Base-by-base conservation (phyloP, 257 asterid genomes). In the Mitragyna speciosa region DNA sequence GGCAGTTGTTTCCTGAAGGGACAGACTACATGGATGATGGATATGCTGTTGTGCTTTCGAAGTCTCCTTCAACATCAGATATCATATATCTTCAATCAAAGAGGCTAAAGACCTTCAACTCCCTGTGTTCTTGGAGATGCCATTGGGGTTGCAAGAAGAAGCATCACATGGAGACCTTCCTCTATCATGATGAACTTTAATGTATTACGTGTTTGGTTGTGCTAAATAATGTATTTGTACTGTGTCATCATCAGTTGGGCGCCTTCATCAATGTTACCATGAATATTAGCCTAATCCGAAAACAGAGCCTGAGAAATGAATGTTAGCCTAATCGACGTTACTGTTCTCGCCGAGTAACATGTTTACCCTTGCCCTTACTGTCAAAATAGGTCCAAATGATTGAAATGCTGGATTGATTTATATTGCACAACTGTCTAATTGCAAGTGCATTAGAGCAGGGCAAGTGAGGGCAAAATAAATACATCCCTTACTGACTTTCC, bases 21-120 rank as follows among this genome's bases (percentile, higher is more conserved):
- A 92, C 98, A 49, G 97, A 92, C 0, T 91, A 92, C 86, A 93
- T 93, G 99, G 99, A 95, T 66, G 98, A 93, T 59, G 99, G 99
- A 22, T 93, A 93, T 67, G 97, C 97, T 48, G 17, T 94, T 51
- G 94, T 94, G 81, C 96, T 94, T 48, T 81, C 97, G 15, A 91
- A 89, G 82, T 87, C 89, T 17, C 87, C 89, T 36, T 90, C 96
- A 0, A 87, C 89, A 3, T 78, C 92, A 0, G 83, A 86, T 31
- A 83, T 91, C 71, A 83, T 94, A 45, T 85, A 96, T 64, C 85
- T 83, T 78, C 97, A 93, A 15, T 93, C 98, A 9, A 90, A 75
- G 64, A 92, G 93, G 85, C 74, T 94, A 24, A 77, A 81, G 51
- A 72, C 77, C 47, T 91, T 91, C 91, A 91, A 93, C 77, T 88